Evolutionary conservation across 1,284 basidiomycete species (phyloP), one percentile per base, ranked within the genome.

Genomic region (Ustilago hordei): DNA sequence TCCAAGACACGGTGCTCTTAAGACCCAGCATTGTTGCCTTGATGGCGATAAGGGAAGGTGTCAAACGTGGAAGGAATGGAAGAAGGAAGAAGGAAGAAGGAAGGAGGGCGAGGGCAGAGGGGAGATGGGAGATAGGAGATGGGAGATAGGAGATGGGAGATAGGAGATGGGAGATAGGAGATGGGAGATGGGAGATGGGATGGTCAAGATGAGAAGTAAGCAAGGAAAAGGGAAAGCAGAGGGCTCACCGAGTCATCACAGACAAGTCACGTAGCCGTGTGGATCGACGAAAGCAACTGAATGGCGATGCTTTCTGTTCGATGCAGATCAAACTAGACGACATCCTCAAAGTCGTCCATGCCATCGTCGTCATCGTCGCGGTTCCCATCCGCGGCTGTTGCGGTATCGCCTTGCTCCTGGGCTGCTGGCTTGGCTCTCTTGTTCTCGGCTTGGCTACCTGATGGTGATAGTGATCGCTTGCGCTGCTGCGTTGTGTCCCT

Each of bases 321-420:
- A 50, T 50, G 48, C 60, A 36, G 39, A n/a, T 19, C 48, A 41
- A 59, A 60, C 58, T 73, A 82, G 39, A 82, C 79, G 55, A 82
- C 81, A 61, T 82, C 80, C 59, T 82, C 81, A 71, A 82, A 81
- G 39, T 82, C 81, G 69, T 80, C 78, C 75, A 80, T 68, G 35
- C 69, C 80, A 11, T 82, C 81, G 1, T 80, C 81, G 39, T 76
- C 81, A 6, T 65, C 74, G 7, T 58, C 72, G 13, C 64, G 71
- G 7, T 58, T 69, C 12, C 8, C 60, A 34, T 19, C 35, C 39
- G 52, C 52, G 17, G 34, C 19, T 2, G 56, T 31, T 5, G 50
- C 38, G 58, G 12, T 36, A 31, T 35, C 47, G 34, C 32, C 36
- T n/a, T 47, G 52, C 15, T 60, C 60, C 41, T 52, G 43, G 34